Evolutionary conservation across 2,329 filamentous ascomycete genomes (phyloP), one percentile per base, ranked within the genome.

Genomic region (Fusarium sp.): DNA sequence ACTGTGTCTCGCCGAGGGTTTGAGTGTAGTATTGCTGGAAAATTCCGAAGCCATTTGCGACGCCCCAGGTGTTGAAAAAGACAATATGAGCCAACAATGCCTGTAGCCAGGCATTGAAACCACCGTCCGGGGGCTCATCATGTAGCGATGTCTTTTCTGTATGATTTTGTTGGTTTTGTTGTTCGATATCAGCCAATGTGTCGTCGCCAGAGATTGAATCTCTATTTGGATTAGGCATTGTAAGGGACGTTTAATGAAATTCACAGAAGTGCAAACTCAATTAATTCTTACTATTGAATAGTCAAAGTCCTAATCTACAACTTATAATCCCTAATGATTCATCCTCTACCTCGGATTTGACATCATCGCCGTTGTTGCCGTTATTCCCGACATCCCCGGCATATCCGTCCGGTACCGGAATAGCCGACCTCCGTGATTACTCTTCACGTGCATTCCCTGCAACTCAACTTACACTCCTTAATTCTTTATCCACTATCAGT

Each of bases 31-130:
- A 84, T 17, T 80, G 76, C 57, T 85, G 82, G 55, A 84, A 85
- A 9, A 80, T 77, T 5, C 83, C 83, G 58, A 81, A 83, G 15
- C 77, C 80, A 60, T 84, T 84, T 28, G 83, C 76, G 42, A 84
- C 80, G n/a, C 83, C 83, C 81, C 82, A 83, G 6, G 81, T 81
- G 34, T 81, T 79, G 69, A 82, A 82, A 62, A 83, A 80, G 31
- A 81, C 77, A 5, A 82, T 75, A 64, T 81, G 81, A 19, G 73
- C 74, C 62, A 79, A 72, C 1, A 75, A 44, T 0, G 76, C 77
- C 47, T 80, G 79, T 1, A 72, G 65, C 79, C 78, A 81, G 7
- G 71, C 71, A 9, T 71, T 71, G 15, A 51, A 31, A 7, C 71
- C 70, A 7, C 71, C 67, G 7, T 73, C 71, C 7, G 71, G 69